Percentiles rank a stretch among this genome's conserved stretches.
These are phyloP conservation scores for Tagetes patula DNA, from an alignment of 129 eudicot species.

Conservation along the genomic window DNA sequence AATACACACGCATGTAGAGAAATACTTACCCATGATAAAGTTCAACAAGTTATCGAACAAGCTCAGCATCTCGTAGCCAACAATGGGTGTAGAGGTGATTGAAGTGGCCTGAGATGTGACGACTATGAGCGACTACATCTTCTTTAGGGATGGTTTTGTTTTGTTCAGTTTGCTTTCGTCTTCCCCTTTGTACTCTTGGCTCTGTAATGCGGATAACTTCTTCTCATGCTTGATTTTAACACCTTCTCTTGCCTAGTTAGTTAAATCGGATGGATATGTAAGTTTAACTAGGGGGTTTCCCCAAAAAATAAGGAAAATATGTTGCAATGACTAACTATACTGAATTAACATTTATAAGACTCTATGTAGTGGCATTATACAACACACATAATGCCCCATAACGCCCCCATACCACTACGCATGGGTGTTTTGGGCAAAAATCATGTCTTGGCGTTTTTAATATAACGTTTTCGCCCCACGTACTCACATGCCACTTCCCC, in stretches of 20 bases:
- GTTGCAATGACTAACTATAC: too few species aligned
- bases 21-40: slow-evolving; percentile 84
- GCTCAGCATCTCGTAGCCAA: slow-evolving; percentile 71
- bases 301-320: too few species aligned
- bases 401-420: too few species aligned
- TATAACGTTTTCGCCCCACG: too few species aligned
- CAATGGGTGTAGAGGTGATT: slow-evolving; percentile 79
- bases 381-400: too few species aligned
- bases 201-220: slow-evolving; percentile 73
- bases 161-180: slow-evolving; percentile 79
- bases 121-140: slow-evolving; percentile 70
- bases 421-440: too few species aligned
- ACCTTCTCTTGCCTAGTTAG: slow-evolving; percentile 79
- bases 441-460: too few species aligned
- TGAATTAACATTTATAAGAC: too few species aligned
- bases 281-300: not conserved
- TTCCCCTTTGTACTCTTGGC: slow-evolving; percentile 76
- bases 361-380: too few species aligned
- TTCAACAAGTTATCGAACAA: slow-evolving; percentile 88
- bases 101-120: slow-evolving; percentile 94
- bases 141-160: slow-evolving; percentile 76
- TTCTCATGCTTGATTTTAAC: slow-evolving; percentile 87
- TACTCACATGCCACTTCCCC: too few species aligned
- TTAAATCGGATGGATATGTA: not conserved
- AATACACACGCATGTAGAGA: too few species aligned